Percentiles rank a stretch among this genome's conserved stretches.
These are phyloP conservation scores for Pichia sp. DNA, from an alignment of 1,139 yeast genomes.

Conservation along the genomic window DNA sequence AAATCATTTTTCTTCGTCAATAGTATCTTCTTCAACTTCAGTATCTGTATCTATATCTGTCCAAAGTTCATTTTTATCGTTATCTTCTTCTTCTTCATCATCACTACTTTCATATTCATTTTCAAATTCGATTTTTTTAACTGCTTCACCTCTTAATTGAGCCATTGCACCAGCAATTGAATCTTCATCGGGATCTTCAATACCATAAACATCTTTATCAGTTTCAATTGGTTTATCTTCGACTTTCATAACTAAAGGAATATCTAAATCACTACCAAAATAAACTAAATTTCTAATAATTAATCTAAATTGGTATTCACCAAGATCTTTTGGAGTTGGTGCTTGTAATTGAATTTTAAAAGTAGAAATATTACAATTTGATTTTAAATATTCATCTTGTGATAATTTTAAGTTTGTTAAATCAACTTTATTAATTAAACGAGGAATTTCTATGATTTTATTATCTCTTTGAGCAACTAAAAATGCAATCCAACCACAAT, in stretches of 20 bases:
- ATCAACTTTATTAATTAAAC: slow-evolving; percentile 47
- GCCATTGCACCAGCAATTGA: slow-evolving; percentile 63
- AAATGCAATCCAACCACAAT: slow-evolving; percentile 57
- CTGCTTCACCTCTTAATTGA: slow-evolving; percentile 49
- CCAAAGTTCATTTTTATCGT: slow-evolving; percentile 40
- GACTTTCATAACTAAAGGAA: slow-evolving; percentile 59
- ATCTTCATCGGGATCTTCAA: slow-evolving; percentile 62
- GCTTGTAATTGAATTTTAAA: slow-evolving; percentile 66
- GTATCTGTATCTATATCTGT: slow-evolving; percentile 33
- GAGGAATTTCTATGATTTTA: slow-evolving; percentile 68
- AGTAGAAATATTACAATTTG: slow-evolving; percentile 54
- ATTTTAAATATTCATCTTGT: slow-evolving; percentile 43
- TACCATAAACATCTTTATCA: slow-evolving; percentile 45
- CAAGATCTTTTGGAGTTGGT: slow-evolving; percentile 66
- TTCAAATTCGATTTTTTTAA: slow-evolving; percentile 31
- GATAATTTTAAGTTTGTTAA: slow-evolving; percentile 50
- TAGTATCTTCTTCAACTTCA: slow-evolving; percentile 28
- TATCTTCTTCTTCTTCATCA: slow-evolving; percentile 43
- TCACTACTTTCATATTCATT: slow-evolving; percentile 31
- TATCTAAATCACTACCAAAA: slow-evolving; percentile 66
- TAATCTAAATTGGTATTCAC: slow-evolving; percentile 59
- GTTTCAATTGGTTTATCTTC: slow-evolving; percentile 42
- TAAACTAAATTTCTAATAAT: slow-evolving; percentile 60
- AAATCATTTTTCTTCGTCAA: slow-evolving; percentile 7
- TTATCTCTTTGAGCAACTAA: slow-evolving; percentile 69